phyloP scores from a whole-genome alignment of 306 rosid species.

The Rosa persica region DNA sequence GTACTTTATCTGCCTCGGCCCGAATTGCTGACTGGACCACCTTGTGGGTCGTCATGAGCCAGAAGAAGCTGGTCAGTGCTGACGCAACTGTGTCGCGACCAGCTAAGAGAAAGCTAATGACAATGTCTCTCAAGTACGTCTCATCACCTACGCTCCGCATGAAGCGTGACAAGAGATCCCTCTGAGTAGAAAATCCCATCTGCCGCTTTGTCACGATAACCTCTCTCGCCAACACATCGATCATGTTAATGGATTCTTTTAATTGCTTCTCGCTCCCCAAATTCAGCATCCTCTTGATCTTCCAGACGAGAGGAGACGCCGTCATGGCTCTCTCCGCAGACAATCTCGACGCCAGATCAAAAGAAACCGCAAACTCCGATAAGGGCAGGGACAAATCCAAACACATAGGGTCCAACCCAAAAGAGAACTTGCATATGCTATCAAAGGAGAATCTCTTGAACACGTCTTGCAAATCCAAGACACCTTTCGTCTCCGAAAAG shows the following conservation, averaged over 20 bases:
- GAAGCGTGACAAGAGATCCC: conserved; percentile 72
- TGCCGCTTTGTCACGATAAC: conserved; percentile 56
- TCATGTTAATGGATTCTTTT: conserved; percentile 35
- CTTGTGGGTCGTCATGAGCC: conserved; percentile 56
- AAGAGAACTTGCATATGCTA: conserved; percentile 62
- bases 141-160: conserved; percentile 65
- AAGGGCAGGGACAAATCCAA: conserved; percentile 56
- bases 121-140: conserved; percentile 58
- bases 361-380: conserved; percentile 60
- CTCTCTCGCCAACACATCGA: conserved; percentile 56
- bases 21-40: conserved; percentile 36
- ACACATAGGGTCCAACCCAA: conserved; percentile 75
- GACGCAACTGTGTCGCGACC: conserved; percentile 89
- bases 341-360: conserved; percentile 65
- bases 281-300: conserved; percentile 57
- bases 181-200: conserved; percentile 36
- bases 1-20: conserved; percentile 51
- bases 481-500: conserved; percentile 18
- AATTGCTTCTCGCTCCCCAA: conserved; percentile 62
- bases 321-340: conserved; percentile 85
- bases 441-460: conserved; percentile 70
- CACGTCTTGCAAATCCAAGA: conserved; percentile 71
- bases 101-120: conserved; percentile 73
- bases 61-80: conserved; percentile 74
- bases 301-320: conserved; percentile 66